These are phyloP conservation scores for Marvania coccoides DNA, from an alignment of 139 green algal species.

Conservation along the genomic window DNA sequence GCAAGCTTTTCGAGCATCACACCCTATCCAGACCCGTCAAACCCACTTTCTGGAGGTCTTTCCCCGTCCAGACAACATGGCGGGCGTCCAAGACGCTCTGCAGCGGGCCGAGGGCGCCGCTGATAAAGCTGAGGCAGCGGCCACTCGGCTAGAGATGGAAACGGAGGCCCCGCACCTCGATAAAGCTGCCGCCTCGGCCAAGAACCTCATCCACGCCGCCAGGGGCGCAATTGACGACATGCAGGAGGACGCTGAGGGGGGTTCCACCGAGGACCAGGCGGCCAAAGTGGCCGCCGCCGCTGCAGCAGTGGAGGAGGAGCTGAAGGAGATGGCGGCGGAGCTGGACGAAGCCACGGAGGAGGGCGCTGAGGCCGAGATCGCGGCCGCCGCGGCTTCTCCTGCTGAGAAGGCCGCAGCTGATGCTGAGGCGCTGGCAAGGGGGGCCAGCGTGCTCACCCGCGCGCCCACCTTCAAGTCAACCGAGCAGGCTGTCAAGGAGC, in stretches of 20 bases:
- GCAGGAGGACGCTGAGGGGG: not conserved
- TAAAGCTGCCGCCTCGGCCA: not conserved
- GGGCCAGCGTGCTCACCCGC: not conserved
- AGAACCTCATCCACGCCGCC: not conserved
- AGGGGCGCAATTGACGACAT: not conserved
- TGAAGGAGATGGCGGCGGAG: constrained; percentile 1
- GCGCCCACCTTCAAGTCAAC: not conserved
- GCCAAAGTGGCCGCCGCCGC: not conserved
- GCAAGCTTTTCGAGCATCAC: too few relatives aligned
- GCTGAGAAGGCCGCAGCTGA: not conserved
- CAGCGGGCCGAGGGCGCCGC: not conserved
- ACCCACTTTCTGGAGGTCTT: too few relatives aligned
- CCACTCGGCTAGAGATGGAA: not conserved
- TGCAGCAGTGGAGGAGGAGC: not conserved
- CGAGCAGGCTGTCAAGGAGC: not conserved
- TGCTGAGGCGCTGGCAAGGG: too few relatives aligned
- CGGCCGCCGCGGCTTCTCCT: not conserved
- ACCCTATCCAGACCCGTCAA: too few relatives aligned
- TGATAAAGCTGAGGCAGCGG: not conserved
- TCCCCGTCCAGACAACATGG: too few relatives aligned
- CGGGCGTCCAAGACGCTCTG: not conserved
- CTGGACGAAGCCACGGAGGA: not conserved
- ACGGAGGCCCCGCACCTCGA: not conserved
- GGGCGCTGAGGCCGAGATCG: not conserved
- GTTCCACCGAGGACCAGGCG: not conserved